Base-by-base conservation (phyloP, 2,329 filamentous ascomycete species). In the Neonectria neomacrospora region DNA sequence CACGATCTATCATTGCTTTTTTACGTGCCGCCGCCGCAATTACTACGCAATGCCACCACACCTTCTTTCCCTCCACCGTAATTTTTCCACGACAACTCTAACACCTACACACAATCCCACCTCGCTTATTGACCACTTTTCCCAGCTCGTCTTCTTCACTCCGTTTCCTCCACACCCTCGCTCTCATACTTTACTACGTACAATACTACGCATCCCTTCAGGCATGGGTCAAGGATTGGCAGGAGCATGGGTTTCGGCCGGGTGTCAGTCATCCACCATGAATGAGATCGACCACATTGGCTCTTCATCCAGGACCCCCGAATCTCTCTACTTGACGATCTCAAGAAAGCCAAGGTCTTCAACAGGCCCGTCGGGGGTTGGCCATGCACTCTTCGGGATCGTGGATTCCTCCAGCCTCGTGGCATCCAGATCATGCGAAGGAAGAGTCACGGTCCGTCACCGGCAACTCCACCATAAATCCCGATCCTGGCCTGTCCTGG, bases 1-100 rank as follows among this genome's bases (percentile, higher is more conserved):
- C 68, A 72, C 68, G 70, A 71, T 68, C 58, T 60, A 53, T 71
- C 23, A 52, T 71, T 71, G 65, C 68, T 71, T 71, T 71, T 71
- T 63, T 39, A 5, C n/a, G 37, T 41, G 37, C 37, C 37, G n/a
- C 37, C 16, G 37, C 37, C 57, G 14, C 65, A 69, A 54, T 50
- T 61, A 69, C 68, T 58, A 18, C 26, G 11, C 22, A 28, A 37
- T 53, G 64, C 54, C 67, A 61, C 64, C 70, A 71, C 67, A 63
- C 66, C 41, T 51, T 50, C 60, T 52, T 52, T 22, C 32, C 44
- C 30, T 20, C 34, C n/a, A 50, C 20, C 16, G 34, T 16, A 42
- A 23, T 44, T 23, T 54, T 41, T 54, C 22, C 7, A 44, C 53
- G 47, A 54, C 54, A 48, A 42, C 42, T 54, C 48, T 48, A 28